Evolutionary conservation across 495 filamentous ascomycete genomes (phyloP).

Genomic region (Hypoxylon fragiforme): DNA sequence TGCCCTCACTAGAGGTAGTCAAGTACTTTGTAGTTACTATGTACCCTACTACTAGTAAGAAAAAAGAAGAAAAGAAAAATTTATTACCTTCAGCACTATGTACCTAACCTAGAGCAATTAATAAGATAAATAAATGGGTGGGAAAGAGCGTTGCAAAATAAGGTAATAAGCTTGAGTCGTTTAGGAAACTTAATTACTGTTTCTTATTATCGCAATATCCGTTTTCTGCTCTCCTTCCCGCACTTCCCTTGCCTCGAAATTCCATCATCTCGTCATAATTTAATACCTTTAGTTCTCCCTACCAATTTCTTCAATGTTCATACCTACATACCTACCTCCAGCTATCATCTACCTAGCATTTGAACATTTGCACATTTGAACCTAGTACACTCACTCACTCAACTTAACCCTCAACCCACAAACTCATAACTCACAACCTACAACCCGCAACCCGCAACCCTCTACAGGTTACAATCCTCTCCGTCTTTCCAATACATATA

Average conservation of each 20-base stretch:
- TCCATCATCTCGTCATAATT: conserved; percentile 31
- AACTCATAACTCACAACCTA: conserved; percentile 1
- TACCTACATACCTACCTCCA: not conserved
- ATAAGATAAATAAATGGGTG: conserved; percentile 1
- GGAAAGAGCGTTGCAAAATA: conserved; percentile 21
- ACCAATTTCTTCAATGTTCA: not conserved
- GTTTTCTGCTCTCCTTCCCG: conserved; percentile 22
- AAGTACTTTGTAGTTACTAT: conserved; percentile 12
- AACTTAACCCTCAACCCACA: conserved; percentile 4
- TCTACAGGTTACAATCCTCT: not conserved
- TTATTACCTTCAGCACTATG: no score
- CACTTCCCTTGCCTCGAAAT: conserved; percentile 32
- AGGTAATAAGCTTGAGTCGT: conserved; percentile 36
- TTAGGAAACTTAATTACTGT: conserved; percentile 31
- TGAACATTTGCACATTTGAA: not conserved
- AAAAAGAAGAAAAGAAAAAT: not conserved
- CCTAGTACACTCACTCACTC: not conserved
- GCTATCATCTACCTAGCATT: conserved; percentile 12
- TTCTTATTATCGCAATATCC: conserved; percentile 32
- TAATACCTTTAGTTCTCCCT: conserved; percentile 11
- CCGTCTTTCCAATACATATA: not conserved
- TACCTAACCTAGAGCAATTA: no score
- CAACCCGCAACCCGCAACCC: not conserved
- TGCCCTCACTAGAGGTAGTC: no score
- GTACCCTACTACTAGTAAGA: not conserved